These are phyloP conservation scores for Talaromyces verruculosus DNA, from an alignment of 2,329 filamentous ascomycete genomes.

Conservation along the genomic window DNA sequence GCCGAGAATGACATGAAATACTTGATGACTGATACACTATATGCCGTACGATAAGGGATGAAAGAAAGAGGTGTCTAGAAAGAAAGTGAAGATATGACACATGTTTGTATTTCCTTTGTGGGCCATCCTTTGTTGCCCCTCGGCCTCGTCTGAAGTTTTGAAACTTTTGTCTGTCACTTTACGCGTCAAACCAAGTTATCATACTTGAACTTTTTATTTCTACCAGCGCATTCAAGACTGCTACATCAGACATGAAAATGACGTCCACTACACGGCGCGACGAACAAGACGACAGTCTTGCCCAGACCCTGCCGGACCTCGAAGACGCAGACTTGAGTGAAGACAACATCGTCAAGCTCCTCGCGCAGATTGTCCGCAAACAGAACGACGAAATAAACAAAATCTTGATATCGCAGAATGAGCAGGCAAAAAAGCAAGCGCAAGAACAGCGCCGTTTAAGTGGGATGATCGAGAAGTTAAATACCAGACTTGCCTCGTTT, in stretches of 20 bases:
- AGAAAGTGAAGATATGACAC: not conserved
- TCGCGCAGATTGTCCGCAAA: conserved; percentile 13
- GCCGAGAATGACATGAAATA: not conserved
- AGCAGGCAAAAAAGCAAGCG: conserved; percentile 6
- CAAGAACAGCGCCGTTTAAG: conserved; percentile 9
- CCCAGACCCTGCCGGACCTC: not conserved
- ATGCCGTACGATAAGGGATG: not conserved
- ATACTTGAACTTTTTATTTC: not conserved
- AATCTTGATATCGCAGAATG: not conserved
- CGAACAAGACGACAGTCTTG: not conserved
- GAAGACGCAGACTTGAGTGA: conserved; percentile 10
- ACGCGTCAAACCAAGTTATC: not conserved
- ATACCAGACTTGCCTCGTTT: not conserved
- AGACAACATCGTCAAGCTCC: conserved; percentile 16
- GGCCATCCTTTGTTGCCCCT: conserved; percentile 5
- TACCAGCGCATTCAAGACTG: not conserved
- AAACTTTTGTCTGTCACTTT: not conserved
- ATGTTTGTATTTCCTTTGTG: conserved; percentile 3
- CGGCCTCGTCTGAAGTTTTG: not conserved
- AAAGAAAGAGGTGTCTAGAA: not conserved
- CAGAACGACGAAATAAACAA: conserved; percentile 19
- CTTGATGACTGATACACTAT: not conserved
- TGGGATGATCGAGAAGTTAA: conserved; percentile 8
- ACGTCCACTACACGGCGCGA: not conserved
- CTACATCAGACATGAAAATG: not conserved